phyloP scores from a whole-genome alignment of 768 basidiomycete genomes.

The Suillus alpinus region DNA sequence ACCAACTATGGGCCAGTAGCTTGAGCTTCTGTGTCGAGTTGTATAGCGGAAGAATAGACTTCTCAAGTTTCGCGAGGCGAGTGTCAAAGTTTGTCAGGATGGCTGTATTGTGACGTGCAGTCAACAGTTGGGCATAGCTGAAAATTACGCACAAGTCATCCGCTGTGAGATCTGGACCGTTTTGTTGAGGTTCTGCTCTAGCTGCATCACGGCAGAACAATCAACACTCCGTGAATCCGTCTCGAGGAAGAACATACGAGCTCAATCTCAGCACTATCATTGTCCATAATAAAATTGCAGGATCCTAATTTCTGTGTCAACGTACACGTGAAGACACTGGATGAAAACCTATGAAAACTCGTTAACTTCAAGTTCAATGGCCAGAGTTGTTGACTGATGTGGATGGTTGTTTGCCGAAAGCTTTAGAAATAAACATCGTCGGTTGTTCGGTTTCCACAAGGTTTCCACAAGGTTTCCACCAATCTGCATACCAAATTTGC shows the following conservation, averaged over 20 bases:
- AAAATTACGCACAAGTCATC: constrained; percentile 67
- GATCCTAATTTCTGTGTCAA: not conserved
- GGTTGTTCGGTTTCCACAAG: too few relatives aligned
- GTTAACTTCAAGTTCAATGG: not conserved
- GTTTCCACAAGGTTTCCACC: too few relatives aligned
- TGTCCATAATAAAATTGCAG: constrained; percentile 34
- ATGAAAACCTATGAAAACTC: not conserved
- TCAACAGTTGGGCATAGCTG: not conserved
- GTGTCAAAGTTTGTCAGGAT: constrained; percentile 84
- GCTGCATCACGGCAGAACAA: constrained; percentile 34
- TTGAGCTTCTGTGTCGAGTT: constrained; percentile 75
- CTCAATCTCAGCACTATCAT: constrained; percentile 76
- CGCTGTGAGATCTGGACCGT: constrained; percentile 81
- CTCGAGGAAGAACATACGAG: constrained; percentile 41
- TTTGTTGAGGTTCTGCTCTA: constrained; percentile 87
- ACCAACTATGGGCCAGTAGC: constrained; percentile 67
- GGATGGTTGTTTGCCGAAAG: not conserved
- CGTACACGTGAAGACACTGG: not conserved
- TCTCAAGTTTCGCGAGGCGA: constrained; percentile 78
- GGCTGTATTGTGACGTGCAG: constrained; percentile 45
- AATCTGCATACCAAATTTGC: too few relatives aligned
- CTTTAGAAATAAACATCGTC: not conserved
- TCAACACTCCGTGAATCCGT: not conserved
- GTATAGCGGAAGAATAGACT: constrained; percentile 82
- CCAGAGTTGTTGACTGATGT: not conserved